Evolutionary conservation across 1,284 basidiomycete species (phyloP), one percentile per base, ranked within the genome.

Genomic region (Ustilago bromivora): DNA sequence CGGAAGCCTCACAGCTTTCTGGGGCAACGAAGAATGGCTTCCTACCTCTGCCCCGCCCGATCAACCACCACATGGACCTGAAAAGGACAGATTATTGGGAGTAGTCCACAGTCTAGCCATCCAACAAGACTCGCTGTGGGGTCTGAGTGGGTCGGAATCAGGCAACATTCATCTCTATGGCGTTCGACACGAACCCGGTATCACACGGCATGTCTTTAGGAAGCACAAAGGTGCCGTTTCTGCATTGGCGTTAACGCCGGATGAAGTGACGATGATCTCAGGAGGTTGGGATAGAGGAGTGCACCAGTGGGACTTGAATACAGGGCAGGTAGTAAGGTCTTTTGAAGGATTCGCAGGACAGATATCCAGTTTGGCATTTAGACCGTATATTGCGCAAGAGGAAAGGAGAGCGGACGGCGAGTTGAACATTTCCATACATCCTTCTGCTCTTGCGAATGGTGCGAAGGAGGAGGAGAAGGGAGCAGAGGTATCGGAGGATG

Each of bases 251-350:
- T 88, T 99, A 66, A 89, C 92, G 66, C 90, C 92, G 66, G 91
- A 93, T 59, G 94, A 98, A 84, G 93, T 92, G 78, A 90, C 92
- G 0, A 90, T 96, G 73, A 91, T 96, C 78, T 96, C 94, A 82
- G 96, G 94, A 5, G 93, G 95, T 2, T 98, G 96, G 96, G 97
- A 99, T 85, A 92, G 94, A 4, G 91, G 93, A 71, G 92, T 95
- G 4, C 84, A 98, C 94, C 93, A 97, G 91, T 99, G 97, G 96
- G 96, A 99, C 87, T 89, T 99, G 56, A 94, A 99, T 83, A 96
- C 93, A 0, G 97, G 97, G 1, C 90, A 94, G 78, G 88, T 89
- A 38, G 90, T 92, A 6, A 91, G 95, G 52, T 91, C 89, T 46
- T 98, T 94, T 82, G 91, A 90, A 0, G 90, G 92, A 0, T 94